Percentiles rank a stretch among this genome's conserved stretches.
These are phyloP conservation scores for Cercophora newfieldiana DNA, from an alignment of 495 filamentous ascomycete species.

Conservation along the genomic window DNA sequence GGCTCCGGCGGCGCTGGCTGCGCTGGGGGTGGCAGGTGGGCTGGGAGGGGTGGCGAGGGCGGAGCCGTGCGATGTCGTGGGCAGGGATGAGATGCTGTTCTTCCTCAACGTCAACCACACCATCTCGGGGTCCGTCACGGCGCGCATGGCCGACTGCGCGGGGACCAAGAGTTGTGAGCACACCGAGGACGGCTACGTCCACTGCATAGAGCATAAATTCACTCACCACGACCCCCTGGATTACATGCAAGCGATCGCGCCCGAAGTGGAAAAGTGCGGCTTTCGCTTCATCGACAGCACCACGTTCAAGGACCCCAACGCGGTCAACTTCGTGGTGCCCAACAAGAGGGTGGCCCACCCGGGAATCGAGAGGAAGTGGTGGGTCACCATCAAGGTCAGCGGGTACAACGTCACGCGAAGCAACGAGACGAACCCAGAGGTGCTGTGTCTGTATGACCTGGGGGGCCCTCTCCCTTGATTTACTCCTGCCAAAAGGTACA, in stretches of 20 bases:
- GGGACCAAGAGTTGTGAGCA: too few relatives aligned
- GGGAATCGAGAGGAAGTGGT: conserved; percentile 2
- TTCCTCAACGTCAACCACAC: too few relatives aligned
- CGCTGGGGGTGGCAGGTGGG: background rate
- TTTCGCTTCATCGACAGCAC: background rate
- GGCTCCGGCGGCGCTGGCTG: background rate
- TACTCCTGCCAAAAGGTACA: too few relatives aligned
- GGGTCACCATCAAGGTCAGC: conserved; percentile 12
- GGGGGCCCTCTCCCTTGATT: background rate
- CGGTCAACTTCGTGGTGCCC: background rate
- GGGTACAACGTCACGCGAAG: conserved; percentile 1
- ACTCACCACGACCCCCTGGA: too few relatives aligned
- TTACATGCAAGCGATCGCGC: too few relatives aligned
- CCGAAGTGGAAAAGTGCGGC: background rate
- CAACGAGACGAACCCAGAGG: conserved; percentile 2
- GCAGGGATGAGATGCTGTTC: too few relatives aligned
- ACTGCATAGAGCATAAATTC: too few relatives aligned
- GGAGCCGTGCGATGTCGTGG: too few relatives aligned
- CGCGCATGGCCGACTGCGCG: too few relatives aligned
- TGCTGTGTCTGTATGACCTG: conserved; percentile 1
- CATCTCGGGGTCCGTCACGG: too few relatives aligned
- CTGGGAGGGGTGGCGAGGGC: background rate
- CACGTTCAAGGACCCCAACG: background rate
- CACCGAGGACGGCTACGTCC: too few relatives aligned
- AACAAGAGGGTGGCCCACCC: conserved; percentile 1